These are phyloP conservation scores for Pholiota molesta DNA, from an alignment of 768 basidiomycete genomes.

Conservation along the genomic window DNA sequence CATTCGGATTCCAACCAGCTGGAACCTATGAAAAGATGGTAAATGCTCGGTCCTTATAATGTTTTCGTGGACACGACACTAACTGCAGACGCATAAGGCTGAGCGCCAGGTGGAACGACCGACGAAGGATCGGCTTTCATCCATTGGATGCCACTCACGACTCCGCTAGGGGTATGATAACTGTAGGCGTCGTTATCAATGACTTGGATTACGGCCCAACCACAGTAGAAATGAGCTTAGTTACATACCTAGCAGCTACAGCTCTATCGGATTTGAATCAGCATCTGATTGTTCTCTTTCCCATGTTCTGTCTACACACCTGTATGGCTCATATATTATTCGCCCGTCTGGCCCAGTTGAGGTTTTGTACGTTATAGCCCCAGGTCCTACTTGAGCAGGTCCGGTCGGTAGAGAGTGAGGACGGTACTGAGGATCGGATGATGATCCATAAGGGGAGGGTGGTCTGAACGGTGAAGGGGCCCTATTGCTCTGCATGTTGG, in stretches of 20 bases:
- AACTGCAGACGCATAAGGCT: conserved; percentile 35
- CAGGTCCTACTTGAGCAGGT: conserved; percentile 56
- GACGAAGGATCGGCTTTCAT: conserved; percentile 72
- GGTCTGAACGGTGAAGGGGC: conserved; percentile 29
- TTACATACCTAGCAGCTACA: conserved; percentile 67
- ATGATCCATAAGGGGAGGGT: conserved; percentile 25
- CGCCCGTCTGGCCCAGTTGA: conserved; percentile 63
- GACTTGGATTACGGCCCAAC: conserved; percentile 14
- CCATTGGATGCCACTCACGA: conserved; percentile 69
- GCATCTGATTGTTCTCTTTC: background rate
- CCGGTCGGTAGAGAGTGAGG: conserved; percentile 27
- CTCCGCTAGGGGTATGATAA: conserved; percentile 70
- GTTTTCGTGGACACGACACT: background rate
- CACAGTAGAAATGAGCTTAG: conserved; percentile 12
- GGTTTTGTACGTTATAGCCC: conserved; percentile 76
- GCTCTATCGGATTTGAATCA: conserved; percentile 45
- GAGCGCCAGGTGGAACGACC: conserved; percentile 60
- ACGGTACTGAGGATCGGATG: conserved; percentile 22
- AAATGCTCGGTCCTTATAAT: background rate
- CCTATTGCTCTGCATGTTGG: conserved; percentile 32
- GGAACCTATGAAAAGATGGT: conserved; percentile 6
- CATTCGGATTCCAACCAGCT: conserved; percentile 6
- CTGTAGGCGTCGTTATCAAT: conserved; percentile 41
- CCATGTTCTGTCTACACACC: conserved; percentile 38
- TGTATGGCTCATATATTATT: conserved; percentile 73